Percentiles rank a stretch among this genome's conserved stretches.
These are phyloP conservation scores for Phaeosphaeria sp. DNA, from an alignment of 2,329 filamentous ascomycete species.

Conservation along the genomic window DNA sequence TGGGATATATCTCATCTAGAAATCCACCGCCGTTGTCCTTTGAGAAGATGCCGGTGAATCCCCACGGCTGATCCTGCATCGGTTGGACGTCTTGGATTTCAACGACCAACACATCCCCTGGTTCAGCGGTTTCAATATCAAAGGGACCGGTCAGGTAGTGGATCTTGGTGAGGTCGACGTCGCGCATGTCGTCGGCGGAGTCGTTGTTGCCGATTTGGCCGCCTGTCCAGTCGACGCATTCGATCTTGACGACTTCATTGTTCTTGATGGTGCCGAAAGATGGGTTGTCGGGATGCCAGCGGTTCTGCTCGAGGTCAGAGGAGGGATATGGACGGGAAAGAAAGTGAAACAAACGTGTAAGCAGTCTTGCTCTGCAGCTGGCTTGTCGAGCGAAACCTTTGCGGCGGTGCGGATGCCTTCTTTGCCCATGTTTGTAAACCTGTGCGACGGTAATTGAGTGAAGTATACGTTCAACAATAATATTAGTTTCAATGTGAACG, in stretches of 20 bases:
- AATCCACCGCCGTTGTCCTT: constrained; percentile 87
- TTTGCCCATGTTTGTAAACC: constrained; percentile 51
- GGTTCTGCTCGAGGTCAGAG: constrained; percentile 64
- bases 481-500: no score
- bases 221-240: constrained; percentile 78
- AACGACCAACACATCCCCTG: constrained; percentile 83
- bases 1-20: constrained; percentile 84
- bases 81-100: constrained; percentile 96
- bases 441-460: neutral
- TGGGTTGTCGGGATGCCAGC: constrained; percentile 92
- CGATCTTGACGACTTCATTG: constrained; percentile 89
- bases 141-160: constrained; percentile 93
- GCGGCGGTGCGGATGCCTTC: constrained; percentile 72
- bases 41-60: constrained; percentile 84
- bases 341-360: constrained; percentile 68
- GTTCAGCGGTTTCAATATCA: constrained; percentile 81
- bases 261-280: constrained; percentile 75
- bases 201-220: constrained; percentile 91
- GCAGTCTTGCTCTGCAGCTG: constrained; percentile 71
- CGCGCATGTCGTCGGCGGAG: constrained; percentile 83
- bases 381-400: constrained; percentile 75
- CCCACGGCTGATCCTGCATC: constrained; percentile 84
- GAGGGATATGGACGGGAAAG: neutral
- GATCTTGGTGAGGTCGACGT: constrained; percentile 82
- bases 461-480: neutral